Percentiles rank a stretch among this genome's conserved stretches.
phyloP scores from a whole-genome alignment of 768 basidiomycete species.

The Lyophyllum decastes region DNA sequence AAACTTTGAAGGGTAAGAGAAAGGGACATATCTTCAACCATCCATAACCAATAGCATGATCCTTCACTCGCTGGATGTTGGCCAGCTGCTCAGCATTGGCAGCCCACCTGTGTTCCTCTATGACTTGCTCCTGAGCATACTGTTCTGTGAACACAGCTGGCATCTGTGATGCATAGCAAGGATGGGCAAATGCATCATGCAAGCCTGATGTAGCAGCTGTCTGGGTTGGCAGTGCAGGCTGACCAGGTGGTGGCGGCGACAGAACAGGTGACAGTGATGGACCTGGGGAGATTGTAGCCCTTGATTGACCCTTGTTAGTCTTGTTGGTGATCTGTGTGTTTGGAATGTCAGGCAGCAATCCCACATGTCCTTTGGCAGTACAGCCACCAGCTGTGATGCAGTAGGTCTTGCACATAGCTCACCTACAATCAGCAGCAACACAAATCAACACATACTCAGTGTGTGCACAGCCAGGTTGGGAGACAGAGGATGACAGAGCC shows the following conservation, averaged over 20 bases:
- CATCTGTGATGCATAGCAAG: constrained; percentile 8
- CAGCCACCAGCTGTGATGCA: constrained; percentile 1
- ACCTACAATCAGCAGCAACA: not conserved
- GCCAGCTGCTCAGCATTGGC: not conserved
- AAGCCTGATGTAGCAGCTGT: not conserved
- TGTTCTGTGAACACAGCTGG: constrained; percentile 6
- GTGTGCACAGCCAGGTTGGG: not conserved
- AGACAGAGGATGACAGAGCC: too few species aligned
- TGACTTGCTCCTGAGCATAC: not conserved
- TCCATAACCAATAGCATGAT: constrained; percentile 2
- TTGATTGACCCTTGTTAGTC: not conserved
- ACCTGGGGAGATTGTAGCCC: not conserved
- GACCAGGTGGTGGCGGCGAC: not conserved
- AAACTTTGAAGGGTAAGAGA: not conserved
- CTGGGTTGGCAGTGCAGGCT: not conserved
- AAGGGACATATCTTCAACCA: constrained; percentile 1
- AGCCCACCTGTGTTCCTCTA: not conserved
- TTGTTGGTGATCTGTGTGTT: too few species aligned
- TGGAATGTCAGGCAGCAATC: too few species aligned
- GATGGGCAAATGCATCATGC: not conserved
- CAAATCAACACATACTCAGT: not conserved
- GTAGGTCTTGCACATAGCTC: not conserved
- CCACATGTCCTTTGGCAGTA: constrained; percentile 2
- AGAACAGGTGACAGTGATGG: not conserved
- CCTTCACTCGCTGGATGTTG: not conserved